Base-by-base conservation (phyloP, 2,329 filamentous ascomycete species). In the Aspergillus carbonarius region DNA sequence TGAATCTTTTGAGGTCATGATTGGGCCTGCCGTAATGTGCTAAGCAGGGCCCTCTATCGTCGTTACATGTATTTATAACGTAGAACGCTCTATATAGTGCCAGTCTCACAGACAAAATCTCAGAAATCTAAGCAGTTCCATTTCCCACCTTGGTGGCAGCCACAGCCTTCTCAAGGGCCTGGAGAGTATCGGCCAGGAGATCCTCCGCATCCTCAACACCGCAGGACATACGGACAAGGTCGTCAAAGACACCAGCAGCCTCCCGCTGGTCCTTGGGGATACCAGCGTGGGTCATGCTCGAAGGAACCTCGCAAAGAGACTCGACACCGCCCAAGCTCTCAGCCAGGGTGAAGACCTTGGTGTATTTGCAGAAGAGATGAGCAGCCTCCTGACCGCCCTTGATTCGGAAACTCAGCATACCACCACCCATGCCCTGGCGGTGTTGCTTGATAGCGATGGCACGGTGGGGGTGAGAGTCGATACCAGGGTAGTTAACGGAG, bases 321-420 rank as follows among this genome's bases (percentile, higher is more conserved):
- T 99, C 95, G 49, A 99, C 89, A 56, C 93, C 95, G 60, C 95
- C 95, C 23, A 99, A 80, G 59, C 87, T 91, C 83, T 99, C 95
- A 30, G 95, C 95, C 6, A 99, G 83, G 1, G 92, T 96, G 79
- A 96, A 98, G 75, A 99, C 87, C 71, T 86, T 86, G 44, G 93
- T 97, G 60, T 84, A 80, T 77, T 95, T 88, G 83, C 95, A 98
- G 85, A 99, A 99, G 54, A 88, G 85, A 78, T 96, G 90, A 13
- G 95, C 95, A 1, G 93, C 93, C 47, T 83, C 83, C 70, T 92
- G 85, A 35, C 95, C 95, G 57, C 93, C 95, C 65, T 86, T 85
- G 76, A 99, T 91, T 65, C 95, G 89, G 87, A 99, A 99, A 59
- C 90, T 93, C 44, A 99, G 86, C 95, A 99, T 99, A 61, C 95